A percentile compares a stretch with the other conserved stretches of the same genome.
These are phyloP conservation scores for Puccinia coronata DNA, from an alignment of 1,284 basidiomycete species.

Conservation along the genomic window DNA sequence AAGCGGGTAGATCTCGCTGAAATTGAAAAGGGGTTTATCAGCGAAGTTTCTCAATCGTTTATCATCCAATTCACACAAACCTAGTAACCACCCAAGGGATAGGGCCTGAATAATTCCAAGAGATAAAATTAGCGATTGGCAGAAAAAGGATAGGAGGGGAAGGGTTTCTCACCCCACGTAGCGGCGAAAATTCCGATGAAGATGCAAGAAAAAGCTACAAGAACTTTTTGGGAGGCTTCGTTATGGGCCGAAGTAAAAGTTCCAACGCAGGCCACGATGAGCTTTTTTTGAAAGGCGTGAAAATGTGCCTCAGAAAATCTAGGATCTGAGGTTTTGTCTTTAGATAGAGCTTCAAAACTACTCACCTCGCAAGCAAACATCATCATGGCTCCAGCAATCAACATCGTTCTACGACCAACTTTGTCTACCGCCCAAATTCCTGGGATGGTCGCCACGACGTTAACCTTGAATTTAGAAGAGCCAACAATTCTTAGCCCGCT, in stretches of 20 bases:
- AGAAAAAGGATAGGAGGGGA: background rate
- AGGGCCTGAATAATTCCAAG: conserved; percentile 6
- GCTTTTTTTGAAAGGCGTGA: conserved; percentile 21
- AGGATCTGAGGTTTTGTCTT: background rate
- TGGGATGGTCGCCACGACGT: conserved; percentile 66
- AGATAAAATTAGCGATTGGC: background rate
- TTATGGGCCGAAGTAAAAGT: conserved; percentile 64
- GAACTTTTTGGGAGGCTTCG: conserved; percentile 64
- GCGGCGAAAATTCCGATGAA: conserved; percentile 57
- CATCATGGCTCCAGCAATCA: conserved; percentile 68
- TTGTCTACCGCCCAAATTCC: conserved; percentile 72
- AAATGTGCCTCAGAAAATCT: background rate
- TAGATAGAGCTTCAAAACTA: conserved; percentile 64
- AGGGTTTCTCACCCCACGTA: conserved; percentile 55
- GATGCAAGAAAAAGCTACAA: conserved; percentile 64
- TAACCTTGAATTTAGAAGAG: conserved; percentile 62
- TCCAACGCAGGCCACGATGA: conserved; percentile 62
- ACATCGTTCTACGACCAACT: conserved; percentile 72
- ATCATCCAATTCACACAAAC: conserved; percentile 1
- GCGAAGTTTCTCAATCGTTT: background rate
- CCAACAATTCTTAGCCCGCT: conserved; percentile 60
- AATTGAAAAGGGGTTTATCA: background rate
- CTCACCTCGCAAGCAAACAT: conserved; percentile 67
- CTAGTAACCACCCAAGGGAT: conserved; percentile 48
- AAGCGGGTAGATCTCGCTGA: conserved; percentile 59